phyloP scores from a whole-genome alignment of 495 filamentous ascomycete species.

The Cairneyella variabilis region DNA sequence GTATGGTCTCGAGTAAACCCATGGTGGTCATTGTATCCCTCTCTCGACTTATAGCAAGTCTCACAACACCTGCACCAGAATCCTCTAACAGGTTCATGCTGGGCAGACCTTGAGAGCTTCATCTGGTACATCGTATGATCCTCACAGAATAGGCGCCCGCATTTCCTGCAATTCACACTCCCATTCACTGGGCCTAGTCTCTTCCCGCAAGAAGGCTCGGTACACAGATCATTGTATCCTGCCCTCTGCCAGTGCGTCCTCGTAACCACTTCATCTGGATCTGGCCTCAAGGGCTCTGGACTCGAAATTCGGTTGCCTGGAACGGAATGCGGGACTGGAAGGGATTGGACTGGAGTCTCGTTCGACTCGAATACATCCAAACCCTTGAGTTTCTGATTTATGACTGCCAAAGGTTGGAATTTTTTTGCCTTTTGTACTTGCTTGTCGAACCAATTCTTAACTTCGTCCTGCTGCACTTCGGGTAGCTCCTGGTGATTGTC shows the following conservation, averaged over 20 bases:
- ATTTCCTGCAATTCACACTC: constrained; percentile 86
- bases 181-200: constrained; percentile 74
- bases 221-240: constrained; percentile 69
- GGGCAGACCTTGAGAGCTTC: constrained; percentile 87
- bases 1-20: constrained; percentile 69
- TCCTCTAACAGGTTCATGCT: constrained; percentile 87
- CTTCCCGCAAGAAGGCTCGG: constrained; percentile 82
- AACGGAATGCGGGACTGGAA: constrained; percentile 25
- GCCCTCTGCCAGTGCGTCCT: constrained; percentile 84
- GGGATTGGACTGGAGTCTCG: constrained; percentile 46
- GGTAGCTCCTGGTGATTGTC: constrained; percentile 92
- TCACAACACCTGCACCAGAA: constrained; percentile 95
- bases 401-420: constrained; percentile 86
- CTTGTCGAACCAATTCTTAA: constrained; percentile 96
- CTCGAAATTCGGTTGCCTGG: constrained; percentile 25
- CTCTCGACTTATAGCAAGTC: constrained; percentile 94
- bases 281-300: constrained; percentile 42
- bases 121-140: constrained; percentile 99
- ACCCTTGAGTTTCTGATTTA: constrained; percentile 96
- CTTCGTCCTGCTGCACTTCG: constrained; percentile 89
- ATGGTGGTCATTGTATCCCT: constrained; percentile 89
- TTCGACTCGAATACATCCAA: constrained; percentile 97
- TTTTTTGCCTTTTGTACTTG: constrained; percentile 94
- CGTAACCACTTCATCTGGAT: constrained; percentile 87
- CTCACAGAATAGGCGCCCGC: constrained; percentile 91